Evolutionary conservation across 768 basidiomycete species (phyloP).

Genomic region (Mycena floridula): DNA sequence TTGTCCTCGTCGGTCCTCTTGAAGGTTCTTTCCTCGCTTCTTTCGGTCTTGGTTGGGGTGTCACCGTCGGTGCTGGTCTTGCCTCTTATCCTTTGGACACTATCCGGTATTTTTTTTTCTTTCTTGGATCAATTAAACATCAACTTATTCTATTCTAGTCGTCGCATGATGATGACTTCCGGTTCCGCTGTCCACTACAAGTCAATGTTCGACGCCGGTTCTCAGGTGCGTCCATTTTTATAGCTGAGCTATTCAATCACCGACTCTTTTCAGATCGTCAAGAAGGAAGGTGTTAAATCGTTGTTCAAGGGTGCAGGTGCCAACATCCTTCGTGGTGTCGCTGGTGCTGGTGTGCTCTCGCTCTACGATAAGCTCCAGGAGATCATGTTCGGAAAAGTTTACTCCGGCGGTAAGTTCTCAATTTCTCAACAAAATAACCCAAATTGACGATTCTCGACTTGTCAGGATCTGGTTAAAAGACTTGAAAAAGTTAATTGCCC

Average conservation of each 20-base stretch:
- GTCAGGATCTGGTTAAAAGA: no score
- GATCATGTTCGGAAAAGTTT: constrained; percentile 49
- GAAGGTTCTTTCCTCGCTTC: constrained; percentile 97
- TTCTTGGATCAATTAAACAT: background rate
- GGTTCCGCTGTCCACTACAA: constrained; percentile 96
- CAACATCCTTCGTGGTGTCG: constrained; percentile 53
- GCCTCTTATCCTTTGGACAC: constrained; percentile 95
- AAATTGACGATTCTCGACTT: no score
- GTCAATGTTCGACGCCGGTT: constrained; percentile 96
- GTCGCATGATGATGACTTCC: constrained; percentile 99
- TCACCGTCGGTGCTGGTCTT: constrained; percentile 98
- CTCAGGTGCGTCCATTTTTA: constrained; percentile 40
- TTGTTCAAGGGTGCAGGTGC: constrained; percentile 99
- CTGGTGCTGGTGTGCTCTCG: constrained; percentile 49
- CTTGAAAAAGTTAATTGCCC: no score
- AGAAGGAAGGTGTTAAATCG: constrained; percentile 92
- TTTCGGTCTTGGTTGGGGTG: constrained; percentile 97
- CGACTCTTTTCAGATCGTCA: constrained; percentile 50
- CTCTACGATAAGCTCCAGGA: constrained; percentile 68
- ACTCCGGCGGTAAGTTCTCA: constrained; percentile 48
- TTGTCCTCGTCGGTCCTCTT: constrained; percentile 92
- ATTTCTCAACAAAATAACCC: no score
- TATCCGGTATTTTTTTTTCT: constrained; percentile 53
- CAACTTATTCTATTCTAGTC: constrained; percentile 46
- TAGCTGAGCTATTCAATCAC: background rate